Conservation (phyloP, 2,329 filamentous ascomycete species). For the Fusarium sp. region DNA sequence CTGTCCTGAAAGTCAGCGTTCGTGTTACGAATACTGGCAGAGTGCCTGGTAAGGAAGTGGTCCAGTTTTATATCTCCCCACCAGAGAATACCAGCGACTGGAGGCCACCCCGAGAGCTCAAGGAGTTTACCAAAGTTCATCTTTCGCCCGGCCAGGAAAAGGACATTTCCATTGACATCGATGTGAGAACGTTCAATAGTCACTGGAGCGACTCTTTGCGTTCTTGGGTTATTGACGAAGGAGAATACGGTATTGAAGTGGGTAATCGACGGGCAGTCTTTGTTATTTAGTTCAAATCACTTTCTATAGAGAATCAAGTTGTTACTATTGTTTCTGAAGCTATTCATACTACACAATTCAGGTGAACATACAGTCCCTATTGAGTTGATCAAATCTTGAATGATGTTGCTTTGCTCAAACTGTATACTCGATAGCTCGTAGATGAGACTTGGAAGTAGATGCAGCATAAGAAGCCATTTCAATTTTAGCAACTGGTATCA, state of each 20-base stretch:
- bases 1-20: fast-evolving
- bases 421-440: no score
- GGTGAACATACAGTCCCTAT: no score
- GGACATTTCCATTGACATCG: constrained; percentile 53
- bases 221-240: not conserved
- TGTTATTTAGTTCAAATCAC: not conserved
- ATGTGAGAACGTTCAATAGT: fast-evolving
- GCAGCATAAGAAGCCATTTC: no score
- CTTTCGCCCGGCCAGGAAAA: not conserved
- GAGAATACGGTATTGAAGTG: not conserved
- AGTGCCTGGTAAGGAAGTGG: constrained; percentile 16
- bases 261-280: not conserved
- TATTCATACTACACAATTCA: no score
- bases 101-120: constrained; percentile 25
- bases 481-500: no score
- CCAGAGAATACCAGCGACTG: not conserved
- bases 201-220: not conserved
- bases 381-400: no score
- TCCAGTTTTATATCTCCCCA: constrained; percentile 11
- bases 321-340: no score
- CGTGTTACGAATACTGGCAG: constrained; percentile 11
- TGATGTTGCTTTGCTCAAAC: no score
- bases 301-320: no score
- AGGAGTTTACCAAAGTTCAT: constrained; percentile 17
- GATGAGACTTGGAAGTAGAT: no score